phyloP scores from a whole-genome alignment of 345 rosid species.

The Citrus inodora region DNA sequence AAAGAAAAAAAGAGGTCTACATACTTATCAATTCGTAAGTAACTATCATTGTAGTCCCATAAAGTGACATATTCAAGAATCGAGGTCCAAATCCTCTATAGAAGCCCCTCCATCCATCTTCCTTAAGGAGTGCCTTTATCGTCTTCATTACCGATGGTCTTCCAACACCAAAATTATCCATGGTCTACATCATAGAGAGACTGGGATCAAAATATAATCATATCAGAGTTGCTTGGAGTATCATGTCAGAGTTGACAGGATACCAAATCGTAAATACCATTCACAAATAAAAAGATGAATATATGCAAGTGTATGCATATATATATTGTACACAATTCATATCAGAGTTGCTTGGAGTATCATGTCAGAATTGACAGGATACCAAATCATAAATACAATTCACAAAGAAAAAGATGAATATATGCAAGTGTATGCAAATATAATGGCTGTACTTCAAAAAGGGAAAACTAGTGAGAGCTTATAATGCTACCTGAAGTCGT shows the following conservation, averaged over 20 bases:
- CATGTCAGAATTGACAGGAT: background rate
- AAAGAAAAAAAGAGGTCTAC: conserved; percentile 12
- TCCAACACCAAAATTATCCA: conserved; percentile 53
- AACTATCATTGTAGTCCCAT: conserved; percentile 68
- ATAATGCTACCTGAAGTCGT: conserved; percentile 50
- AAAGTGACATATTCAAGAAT: conserved; percentile 57
- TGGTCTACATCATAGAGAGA: conserved; percentile 32
- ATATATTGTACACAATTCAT: background rate
- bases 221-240: background rate
- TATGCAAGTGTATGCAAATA: no score
- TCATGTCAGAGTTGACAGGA: background rate
- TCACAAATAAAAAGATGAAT: background rate
- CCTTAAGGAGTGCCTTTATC: conserved; percentile 41
- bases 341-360: background rate
- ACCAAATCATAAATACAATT: background rate
- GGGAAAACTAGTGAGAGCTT: background rate
- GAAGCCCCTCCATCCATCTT: conserved; percentile 63
- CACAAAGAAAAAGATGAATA: background rate
- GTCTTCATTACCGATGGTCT: conserved; percentile 64
- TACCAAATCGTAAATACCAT: background rate
- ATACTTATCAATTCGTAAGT: conserved; percentile 64
- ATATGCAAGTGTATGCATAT: background rate
- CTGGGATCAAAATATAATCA: background rate
- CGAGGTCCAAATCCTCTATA: conserved; percentile 65
- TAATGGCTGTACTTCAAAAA: background rate